These are phyloP conservation scores for Artemisia argyi DNA, from an alignment of 129 eudicot species.

Conservation along the genomic window DNA sequence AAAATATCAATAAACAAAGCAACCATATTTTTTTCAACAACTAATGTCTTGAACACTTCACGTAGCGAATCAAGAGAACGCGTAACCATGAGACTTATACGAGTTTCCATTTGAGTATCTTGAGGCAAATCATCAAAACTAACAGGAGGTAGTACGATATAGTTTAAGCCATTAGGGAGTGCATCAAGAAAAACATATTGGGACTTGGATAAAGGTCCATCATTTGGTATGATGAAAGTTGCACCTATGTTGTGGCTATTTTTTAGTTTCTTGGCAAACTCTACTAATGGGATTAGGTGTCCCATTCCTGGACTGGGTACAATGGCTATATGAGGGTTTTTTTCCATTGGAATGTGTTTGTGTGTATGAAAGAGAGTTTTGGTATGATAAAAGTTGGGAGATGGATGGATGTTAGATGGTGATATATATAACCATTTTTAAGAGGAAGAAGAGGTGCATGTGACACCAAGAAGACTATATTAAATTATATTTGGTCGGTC, in stretches of 20 bases:
- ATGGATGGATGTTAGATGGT: conserved; percentile 15
- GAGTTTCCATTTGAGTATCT: conserved; percentile 38
- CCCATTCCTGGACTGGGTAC: conserved; percentile 72
- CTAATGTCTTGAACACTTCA: conserved; percentile 21
- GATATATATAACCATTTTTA: conserved; percentile 21
- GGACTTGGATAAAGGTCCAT: conserved; percentile 42
- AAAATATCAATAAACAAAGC: conserved; percentile 51
- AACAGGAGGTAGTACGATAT: conserved; percentile 47
- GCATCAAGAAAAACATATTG: conserved; percentile 43
- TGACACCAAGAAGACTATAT: not conserved
- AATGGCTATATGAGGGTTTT: conserved; percentile 43
- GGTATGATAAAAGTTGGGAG: not conserved
- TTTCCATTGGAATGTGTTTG: conserved; percentile 26
- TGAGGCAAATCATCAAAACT: conserved; percentile 43
- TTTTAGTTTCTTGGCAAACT: conserved; percentile 45
- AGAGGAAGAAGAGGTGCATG: too few species aligned
- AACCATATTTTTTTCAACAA: conserved; percentile 18
- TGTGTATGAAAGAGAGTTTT: not conserved
- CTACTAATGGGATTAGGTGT: conserved; percentile 65
- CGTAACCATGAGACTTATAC: conserved; percentile 41
- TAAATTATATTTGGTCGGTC: too few species aligned
- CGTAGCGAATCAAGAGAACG: conserved; percentile 46
- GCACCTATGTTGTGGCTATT: conserved; percentile 30
- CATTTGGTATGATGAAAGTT: conserved; percentile 58
- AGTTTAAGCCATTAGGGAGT: conserved; percentile 38